Percentiles rank a stretch among this genome's conserved stretches.
Evolutionary conservation across 1,139 yeast species (phyloP).

Genomic region (Candida gigantensis): DNA sequence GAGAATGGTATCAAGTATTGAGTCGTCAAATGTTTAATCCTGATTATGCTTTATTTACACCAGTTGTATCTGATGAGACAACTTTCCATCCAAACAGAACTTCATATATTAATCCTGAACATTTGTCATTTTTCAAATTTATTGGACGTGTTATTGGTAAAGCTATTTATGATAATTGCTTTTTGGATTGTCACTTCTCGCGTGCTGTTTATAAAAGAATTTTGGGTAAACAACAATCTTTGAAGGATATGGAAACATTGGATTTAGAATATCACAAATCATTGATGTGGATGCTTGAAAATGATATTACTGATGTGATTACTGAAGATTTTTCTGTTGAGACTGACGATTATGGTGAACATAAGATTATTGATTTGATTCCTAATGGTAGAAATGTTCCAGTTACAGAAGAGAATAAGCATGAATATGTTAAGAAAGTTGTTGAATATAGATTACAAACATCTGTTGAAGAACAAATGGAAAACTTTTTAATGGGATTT

Average conservation of each 20-base stretch:
- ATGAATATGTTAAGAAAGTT: conserved; percentile 80
- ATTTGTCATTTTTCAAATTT: conserved; percentile 87
- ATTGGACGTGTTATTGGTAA: conserved; percentile 94
- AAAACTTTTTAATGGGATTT: conserved; percentile 82
- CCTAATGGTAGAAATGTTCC: conserved; percentile 82
- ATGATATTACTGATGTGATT: conserved; percentile 93
- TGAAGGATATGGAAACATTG: conserved; percentile 93
- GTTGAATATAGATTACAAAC: conserved; percentile 85
- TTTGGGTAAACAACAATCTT: conserved; percentile 75
- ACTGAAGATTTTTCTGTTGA: conserved; percentile 96
- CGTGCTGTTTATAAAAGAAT: conserved; percentile 91
- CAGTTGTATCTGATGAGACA: conserved; percentile 89
- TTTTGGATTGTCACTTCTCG: conserved; percentile 92
- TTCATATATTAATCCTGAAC: conserved; percentile 92
- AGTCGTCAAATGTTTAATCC: conserved; percentile 97
- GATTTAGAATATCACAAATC: conserved; percentile 94
- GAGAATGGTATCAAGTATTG: conserved; percentile 97
- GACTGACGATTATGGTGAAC: conserved; percentile 93
- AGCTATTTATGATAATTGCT: conserved; percentile 85
- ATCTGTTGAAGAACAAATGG: conserved; percentile 87
- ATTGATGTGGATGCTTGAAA: conserved; percentile 93
- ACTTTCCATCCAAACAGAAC: conserved; percentile 96
- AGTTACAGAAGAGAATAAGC: conserved; percentile 92
- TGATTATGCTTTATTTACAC: conserved; percentile 88
- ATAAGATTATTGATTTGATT: conserved; percentile 72